Evolutionary conservation across 192 early-diverging fungal genomes (phyloP), one percentile per base, ranked within the genome.

Genomic region (Mortierella antarctica): DNA sequence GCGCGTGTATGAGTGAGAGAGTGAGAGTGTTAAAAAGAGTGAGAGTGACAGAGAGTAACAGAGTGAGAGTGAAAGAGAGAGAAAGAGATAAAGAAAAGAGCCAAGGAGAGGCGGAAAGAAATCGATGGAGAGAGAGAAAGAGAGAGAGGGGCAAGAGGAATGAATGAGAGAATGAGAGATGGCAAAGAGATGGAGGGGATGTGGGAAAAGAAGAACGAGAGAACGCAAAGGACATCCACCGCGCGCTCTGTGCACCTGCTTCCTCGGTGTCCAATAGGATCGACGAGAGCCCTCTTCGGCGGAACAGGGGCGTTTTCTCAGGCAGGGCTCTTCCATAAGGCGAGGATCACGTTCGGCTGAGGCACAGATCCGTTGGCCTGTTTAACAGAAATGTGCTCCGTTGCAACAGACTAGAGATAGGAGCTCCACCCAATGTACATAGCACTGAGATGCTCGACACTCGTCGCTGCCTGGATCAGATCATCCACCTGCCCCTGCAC

Each of bases 341-440:
- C 3, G 31, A 31, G 31, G 31, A 31, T 31, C 54, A 56, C 54
- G 54, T 56, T 56, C 20, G 20, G 20, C 21, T 7, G 21, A 4
- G 18, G 59, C 59, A 60, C 8, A 18, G 17, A 41, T 42, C 42
- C 6, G 23, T 23, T 61, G 7, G 59, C 14, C 1, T 31, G 41
- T 31, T 18, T n/a, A 31, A 1, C 31, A 13, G 58, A 40, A 6
- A 60, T n/a, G 42, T 7, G 42, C 58, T 41, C 41, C 3, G 31
- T 31, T 1, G 31, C 31, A 31, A 31, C 31, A 2, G 31, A 2
- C 31, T 51, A 80, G 47, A 80, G n/a, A 15, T 67, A 80, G 0
- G 77, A 70, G 15, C 58, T 71, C 80, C 60, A 83, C 46, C 97
- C 97, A 62, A 95, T 90, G 67, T 96, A 99, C 97, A 99, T 99